Percentiles rank a stretch among this genome's conserved stretches.
Conservation (phyloP, 2,329 filamentous ascomycete species). For the Sarocladium strictum region DNA sequence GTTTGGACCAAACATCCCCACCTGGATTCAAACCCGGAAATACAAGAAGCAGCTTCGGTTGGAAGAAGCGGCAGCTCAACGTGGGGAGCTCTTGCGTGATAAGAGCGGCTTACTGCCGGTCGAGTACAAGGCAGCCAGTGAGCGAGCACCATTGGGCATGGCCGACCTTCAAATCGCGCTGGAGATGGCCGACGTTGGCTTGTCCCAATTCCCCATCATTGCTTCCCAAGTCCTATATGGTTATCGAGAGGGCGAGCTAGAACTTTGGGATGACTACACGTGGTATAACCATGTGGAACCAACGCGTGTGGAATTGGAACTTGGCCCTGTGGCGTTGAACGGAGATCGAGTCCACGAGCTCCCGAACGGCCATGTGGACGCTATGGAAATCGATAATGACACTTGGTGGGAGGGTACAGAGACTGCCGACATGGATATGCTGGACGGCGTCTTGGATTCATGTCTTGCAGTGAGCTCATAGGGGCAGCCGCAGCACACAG, state of each 20-base stretch:
- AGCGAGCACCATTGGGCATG: conserved; percentile 67
- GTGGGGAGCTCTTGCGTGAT: conserved; percentile 70
- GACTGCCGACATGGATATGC: conserved; percentile 40
- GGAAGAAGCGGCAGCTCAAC: conserved; percentile 67
- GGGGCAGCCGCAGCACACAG: conserved; percentile 3
- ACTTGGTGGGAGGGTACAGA: conserved; percentile 59
- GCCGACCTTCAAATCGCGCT: conserved; percentile 73
- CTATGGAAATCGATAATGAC: conserved; percentile 54
- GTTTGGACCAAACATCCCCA: conserved; percentile 54
- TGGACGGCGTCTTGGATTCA: conserved; percentile 53
- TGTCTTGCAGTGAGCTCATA: conserved; percentile 42
- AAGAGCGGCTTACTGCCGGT: conserved; percentile 73
- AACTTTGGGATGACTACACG: conserved; percentile 57
- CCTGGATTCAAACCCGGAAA: conserved; percentile 71
- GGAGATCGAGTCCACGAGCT: conserved; percentile 29
- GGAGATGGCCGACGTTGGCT: conserved; percentile 67
- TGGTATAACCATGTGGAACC: conserved; percentile 37
- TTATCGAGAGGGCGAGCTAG: conserved; percentile 71
- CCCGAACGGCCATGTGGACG: conserved; percentile 41
- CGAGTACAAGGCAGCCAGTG: conserved; percentile 70
- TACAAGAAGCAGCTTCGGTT: conserved; percentile 68
- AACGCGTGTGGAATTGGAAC: conserved; percentile 17
- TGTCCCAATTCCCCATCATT: conserved; percentile 73
- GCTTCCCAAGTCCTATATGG: conserved; percentile 63
- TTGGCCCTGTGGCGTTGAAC: conserved; percentile 26